Conservation (phyloP, 768 basidiomycete species). For the Amanita pallidorosea region DNA sequence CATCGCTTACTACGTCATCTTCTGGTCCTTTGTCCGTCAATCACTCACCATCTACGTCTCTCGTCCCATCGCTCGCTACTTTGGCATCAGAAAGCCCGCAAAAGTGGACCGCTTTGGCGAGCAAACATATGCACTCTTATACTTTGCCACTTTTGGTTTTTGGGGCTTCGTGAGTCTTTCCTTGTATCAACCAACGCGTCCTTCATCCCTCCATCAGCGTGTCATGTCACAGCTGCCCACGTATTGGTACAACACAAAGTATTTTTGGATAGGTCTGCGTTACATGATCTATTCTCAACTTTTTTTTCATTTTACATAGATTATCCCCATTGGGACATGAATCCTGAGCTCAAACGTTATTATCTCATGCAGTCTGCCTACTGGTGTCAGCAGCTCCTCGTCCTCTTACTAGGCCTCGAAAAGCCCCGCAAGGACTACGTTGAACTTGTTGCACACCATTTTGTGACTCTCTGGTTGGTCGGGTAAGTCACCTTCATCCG, state of each 20-base stretch:
- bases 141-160: conserved; percentile 58
- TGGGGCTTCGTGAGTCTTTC: conserved; percentile 66
- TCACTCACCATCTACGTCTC: conserved; percentile 53
- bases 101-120: conserved; percentile 86
- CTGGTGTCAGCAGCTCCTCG: conserved; percentile 90
- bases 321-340: conserved; percentile 89
- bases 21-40: conserved; percentile 87
- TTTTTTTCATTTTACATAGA: conserved; percentile 25
- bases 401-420: conserved; percentile 77
- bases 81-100: conserved; percentile 52
- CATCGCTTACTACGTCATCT: conserved; percentile 71
- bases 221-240: conserved; percentile 79
- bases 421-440: conserved; percentile 88
- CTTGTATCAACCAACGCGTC: background rate
- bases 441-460: conserved; percentile 83
- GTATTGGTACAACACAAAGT: conserved; percentile 75
- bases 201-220: conserved; percentile 29
- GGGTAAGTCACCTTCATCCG: conserved; percentile 38
- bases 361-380: conserved; percentile 91
- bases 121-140: conserved; percentile 80
- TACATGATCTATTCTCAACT: background rate
- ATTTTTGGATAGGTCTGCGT: conserved; percentile 72
- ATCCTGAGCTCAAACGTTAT: conserved; percentile 75
- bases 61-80: conserved; percentile 54
- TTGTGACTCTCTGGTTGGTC: conserved; percentile 92